These are phyloP conservation scores for Rhinocladiella similis DNA, from an alignment of 2,329 filamentous ascomycete species.

Conservation along the genomic window DNA sequence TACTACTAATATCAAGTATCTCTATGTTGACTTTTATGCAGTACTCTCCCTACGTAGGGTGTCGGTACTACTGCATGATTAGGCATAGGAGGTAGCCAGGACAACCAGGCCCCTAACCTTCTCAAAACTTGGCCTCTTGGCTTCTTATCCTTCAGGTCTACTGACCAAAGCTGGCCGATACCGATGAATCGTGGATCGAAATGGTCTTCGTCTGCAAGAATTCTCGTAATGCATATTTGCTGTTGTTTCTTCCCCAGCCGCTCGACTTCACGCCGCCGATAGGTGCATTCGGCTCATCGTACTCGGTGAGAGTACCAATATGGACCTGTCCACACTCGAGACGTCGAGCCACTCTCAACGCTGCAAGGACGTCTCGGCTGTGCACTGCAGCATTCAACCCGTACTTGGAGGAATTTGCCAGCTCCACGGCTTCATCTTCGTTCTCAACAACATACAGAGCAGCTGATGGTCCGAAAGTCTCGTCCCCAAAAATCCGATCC, in stretches of 20 bases:
- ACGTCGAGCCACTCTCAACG: slow-evolving; percentile 57
- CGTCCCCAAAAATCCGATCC: slow-evolving; percentile 73
- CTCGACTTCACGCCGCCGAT: slow-evolving; percentile 7
- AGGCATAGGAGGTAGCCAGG: too few relatives aligned
- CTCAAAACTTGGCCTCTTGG: too few relatives aligned
- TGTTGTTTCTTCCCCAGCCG: slow-evolving; percentile 13
- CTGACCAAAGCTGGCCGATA: too few relatives aligned
- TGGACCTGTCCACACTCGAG: slow-evolving; percentile 56
- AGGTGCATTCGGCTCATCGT: slow-evolving; percentile 2
- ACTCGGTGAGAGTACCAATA: slow-evolving; percentile 3
- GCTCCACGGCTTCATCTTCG: slow-evolving; percentile 53
- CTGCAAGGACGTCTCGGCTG: slow-evolving; percentile 36
- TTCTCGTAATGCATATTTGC: slow-evolving; percentile 5
- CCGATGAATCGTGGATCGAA: too few relatives aligned
- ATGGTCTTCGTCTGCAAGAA: slow-evolving; percentile 1
- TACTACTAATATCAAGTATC: too few relatives aligned
- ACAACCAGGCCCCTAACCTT: too few relatives aligned
- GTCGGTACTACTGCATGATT: too few relatives aligned
- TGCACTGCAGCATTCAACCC: slow-evolving; percentile 20
- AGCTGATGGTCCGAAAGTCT: slow-evolving; percentile 76
- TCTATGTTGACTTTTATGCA: too few relatives aligned
- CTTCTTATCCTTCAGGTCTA: too few relatives aligned
- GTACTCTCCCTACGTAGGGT: too few relatives aligned
- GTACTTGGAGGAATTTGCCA: slow-evolving; percentile 25
- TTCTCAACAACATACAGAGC: slow-evolving; percentile 63